These are phyloP conservation scores for Fusarium temperatum DNA, from an alignment of 2,329 filamentous ascomycete genomes.

Conservation along the genomic window DNA sequence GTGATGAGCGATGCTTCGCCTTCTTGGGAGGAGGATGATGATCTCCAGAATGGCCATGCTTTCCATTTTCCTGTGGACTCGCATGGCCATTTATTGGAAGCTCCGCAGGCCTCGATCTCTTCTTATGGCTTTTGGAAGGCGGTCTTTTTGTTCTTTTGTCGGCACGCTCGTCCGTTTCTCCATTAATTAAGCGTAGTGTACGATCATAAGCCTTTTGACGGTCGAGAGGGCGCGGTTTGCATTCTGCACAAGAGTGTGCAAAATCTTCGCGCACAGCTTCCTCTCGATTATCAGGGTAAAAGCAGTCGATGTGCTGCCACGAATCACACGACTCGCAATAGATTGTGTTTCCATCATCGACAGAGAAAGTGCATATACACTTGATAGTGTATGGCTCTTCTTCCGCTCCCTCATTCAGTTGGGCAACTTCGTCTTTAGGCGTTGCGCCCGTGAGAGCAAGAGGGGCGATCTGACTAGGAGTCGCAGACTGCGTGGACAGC, in stretches of 20 bases:
- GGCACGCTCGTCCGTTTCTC: slow-evolving; percentile 57
- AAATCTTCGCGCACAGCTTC: slow-evolving; percentile 76
- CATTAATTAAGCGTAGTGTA: slow-evolving; percentile 66
- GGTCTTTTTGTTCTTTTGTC: slow-evolving; percentile 80
- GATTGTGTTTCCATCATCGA: slow-evolving; percentile 98
- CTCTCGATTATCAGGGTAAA: slow-evolving; percentile 79
- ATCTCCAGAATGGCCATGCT: slow-evolving; percentile 56
- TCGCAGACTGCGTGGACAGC: slow-evolving; percentile 64
- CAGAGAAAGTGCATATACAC: slow-evolving; percentile 92
- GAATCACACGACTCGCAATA: slow-evolving; percentile 96
- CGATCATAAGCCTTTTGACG: slow-evolving; percentile 77
- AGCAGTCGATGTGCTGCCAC: slow-evolving; percentile 98
- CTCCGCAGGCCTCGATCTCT: slow-evolving; percentile 79
- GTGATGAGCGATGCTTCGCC: slow-evolving; percentile 82
- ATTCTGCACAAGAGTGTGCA: slow-evolving; percentile 89
- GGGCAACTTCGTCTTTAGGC: slow-evolving; percentile 52
- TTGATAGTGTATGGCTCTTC: slow-evolving; percentile 95
- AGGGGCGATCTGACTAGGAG: slow-evolving; percentile 62
- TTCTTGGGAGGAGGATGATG: slow-evolving; percentile 75
- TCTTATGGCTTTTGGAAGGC: slow-evolving; percentile 84
- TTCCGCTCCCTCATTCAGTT: slow-evolving; percentile 63
- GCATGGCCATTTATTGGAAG: slow-evolving; percentile 73
- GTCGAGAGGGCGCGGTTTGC: slow-evolving; percentile 81
- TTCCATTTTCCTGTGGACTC: slow-evolving; percentile 64
- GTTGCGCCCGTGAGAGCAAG: slow-evolving; percentile 45